These are phyloP conservation scores for Entomortierella beljakovae DNA, from an alignment of 192 early-diverging fungal genomes.

Conservation along the genomic window DNA sequence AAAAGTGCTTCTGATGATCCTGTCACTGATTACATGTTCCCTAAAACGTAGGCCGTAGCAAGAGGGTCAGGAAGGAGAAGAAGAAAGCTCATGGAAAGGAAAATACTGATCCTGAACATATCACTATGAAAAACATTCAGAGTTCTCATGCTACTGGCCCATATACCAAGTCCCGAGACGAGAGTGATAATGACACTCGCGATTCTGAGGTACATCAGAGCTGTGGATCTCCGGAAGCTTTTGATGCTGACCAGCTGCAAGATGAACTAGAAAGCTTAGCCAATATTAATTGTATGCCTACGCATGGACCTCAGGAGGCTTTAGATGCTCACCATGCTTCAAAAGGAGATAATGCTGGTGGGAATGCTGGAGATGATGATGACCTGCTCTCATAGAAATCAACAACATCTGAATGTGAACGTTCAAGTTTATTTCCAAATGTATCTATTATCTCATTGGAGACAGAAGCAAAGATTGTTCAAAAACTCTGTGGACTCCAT, in stretches of 20 bases:
- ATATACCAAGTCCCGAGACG: constrained; percentile 5
- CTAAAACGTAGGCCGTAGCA: constrained; percentile 12
- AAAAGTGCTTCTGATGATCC: constrained; percentile 2
- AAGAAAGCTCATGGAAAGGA: constrained; percentile 20
- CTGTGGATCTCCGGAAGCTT: constrained; percentile 8
- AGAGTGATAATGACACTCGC: constrained; percentile 7
- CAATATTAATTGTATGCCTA: background rate
- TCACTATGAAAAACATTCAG: constrained; percentile 2
- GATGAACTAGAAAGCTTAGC: constrained; percentile 6
- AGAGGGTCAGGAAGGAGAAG: constrained; percentile 4
- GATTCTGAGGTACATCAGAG: constrained; percentile 2
- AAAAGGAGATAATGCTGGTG: constrained; percentile 9
- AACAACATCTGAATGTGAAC: constrained; percentile 22
- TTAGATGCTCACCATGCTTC: background rate
- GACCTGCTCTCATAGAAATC: constrained; percentile 25
- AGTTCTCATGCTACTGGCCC: background rate
- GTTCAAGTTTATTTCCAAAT: constrained; percentile 8
- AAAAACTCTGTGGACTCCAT: constrained; percentile 21
- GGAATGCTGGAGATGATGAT: constrained; percentile 11
- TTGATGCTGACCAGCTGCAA: background rate
- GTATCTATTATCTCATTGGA: constrained; percentile 29
- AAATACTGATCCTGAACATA: constrained; percentile 15
- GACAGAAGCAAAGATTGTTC: constrained; percentile 28
- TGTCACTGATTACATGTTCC: constrained; percentile 11
- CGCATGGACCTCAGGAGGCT: too few relatives aligned